Evolutionary conservation across 768 basidiomycete species (phyloP).

Genomic region (Galerina marginata): DNA sequence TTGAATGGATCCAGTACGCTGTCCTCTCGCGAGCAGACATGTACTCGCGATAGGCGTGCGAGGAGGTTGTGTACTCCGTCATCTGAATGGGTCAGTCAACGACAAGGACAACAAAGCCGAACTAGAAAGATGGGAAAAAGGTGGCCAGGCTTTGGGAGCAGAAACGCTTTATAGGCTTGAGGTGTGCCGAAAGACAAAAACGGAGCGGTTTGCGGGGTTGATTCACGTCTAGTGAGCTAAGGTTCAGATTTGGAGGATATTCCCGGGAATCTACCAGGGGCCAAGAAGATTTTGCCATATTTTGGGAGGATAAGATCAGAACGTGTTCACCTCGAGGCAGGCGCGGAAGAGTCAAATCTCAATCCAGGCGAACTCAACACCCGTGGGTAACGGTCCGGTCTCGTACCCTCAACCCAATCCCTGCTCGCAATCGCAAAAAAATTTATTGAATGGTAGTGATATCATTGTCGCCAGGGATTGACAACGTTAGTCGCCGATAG

Average conservation of each 20-base stretch:
- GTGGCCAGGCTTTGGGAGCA: slow-evolving; percentile 29
- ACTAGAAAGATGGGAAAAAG: slow-evolving; percentile 32
- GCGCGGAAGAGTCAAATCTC: slow-evolving; percentile 17
- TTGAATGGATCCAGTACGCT: slow-evolving; percentile 60
- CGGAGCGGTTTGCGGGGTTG: slow-evolving; percentile 37
- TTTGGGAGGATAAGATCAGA: slow-evolving; percentile 46
- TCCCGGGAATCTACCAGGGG: slow-evolving; percentile 37
- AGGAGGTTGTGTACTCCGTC: slow-evolving; percentile 69
- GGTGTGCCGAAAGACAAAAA: slow-evolving; percentile 34
- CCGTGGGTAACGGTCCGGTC: slow-evolving; percentile 26
- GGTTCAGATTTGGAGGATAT: slow-evolving; percentile 35
- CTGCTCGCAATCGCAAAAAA: not conserved
- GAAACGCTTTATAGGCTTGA: slow-evolving; percentile 40
- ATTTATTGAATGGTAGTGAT: slow-evolving; percentile 1
- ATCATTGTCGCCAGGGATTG: slow-evolving; percentile 1
- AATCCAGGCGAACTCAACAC: slow-evolving; percentile 20
- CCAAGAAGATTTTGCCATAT: slow-evolving; percentile 36
- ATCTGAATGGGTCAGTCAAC: slow-evolving; percentile 38
- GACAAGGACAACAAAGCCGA: slow-evolving; percentile 21
- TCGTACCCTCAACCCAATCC: slow-evolving; percentile 21
- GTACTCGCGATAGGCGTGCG: slow-evolving; percentile 63
- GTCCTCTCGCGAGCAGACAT: slow-evolving; percentile 67
- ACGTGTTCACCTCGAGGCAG: slow-evolving; percentile 50
- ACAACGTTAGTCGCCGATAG: slow-evolving; percentile 6
- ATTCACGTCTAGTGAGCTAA: slow-evolving; percentile 27